Base-by-base conservation (phyloP, 768 basidiomycete genomes). In the Lentinula detonsa region DNA sequence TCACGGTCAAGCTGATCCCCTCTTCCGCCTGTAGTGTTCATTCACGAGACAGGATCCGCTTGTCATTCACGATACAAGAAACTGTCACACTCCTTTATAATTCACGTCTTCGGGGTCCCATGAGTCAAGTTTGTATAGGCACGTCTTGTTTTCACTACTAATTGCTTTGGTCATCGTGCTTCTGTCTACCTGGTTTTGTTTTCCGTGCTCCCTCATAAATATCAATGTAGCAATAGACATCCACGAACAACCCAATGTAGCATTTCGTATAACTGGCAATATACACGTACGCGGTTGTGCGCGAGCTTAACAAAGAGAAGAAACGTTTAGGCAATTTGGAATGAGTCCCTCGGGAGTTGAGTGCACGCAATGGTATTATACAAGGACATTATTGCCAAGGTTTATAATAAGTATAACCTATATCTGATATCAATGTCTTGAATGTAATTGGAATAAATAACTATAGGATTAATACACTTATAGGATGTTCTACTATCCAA, bases 221-320 rank as follows among this genome's bases (percentile, higher is more conserved):
- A 51, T 63, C 57, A 66, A 59, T 75, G 72, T 74, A 77, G 74
- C 71, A 66, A 67, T 74, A 76, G 73, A 65, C 72, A 70, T 60
- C 65, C 63, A 69, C 64, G 66, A 62, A 64, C 63, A 48, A 9
- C 56, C 50, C 54, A 62, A 59, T 69, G 67, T 71, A 70, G 62
- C 64, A 68, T 65, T 64, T 68, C 66, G 68, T 72, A 73, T 66
- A 72, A 72, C 70, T 70, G 69, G 72, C 72, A 69, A 68, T 65
- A 75, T 73, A 75, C 73, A 75, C 73, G 72, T 64, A 66, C 66
- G 64, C 67, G 63, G 61, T 51, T 57, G 63, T 65, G 63, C 65
- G 62, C 65, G 65, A 62, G 67, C 52, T 62, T 48, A 13, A 37
- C 21, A 21, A 21, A 21, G 21, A 21, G 21, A 21, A 21, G 21